Conservation (phyloP, 148 eudicot genomes). For the Chenopodium album region DNA sequence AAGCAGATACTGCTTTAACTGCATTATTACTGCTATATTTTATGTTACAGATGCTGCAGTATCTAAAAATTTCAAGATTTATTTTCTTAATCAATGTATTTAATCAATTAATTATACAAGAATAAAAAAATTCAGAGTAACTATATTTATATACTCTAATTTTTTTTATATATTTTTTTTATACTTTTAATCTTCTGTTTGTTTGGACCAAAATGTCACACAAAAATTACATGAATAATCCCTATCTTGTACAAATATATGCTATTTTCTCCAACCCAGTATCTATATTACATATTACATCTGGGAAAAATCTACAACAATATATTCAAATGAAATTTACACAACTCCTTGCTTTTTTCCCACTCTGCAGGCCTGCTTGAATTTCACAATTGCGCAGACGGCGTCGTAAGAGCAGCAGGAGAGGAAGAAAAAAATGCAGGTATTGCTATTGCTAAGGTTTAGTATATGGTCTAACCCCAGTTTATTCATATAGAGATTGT, state of each 20-base stretch:
- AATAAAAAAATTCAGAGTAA: constrained; percentile 14
- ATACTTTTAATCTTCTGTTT: not conserved
- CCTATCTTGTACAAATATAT: constrained; percentile 45
- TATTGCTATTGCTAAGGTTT: constrained; percentile 29
- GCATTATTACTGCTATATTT: not conserved
- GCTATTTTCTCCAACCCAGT: constrained; percentile 33
- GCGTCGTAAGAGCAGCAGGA: constrained; percentile 27
- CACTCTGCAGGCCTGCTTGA: constrained; percentile 25
- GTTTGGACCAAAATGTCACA: constrained; percentile 32
- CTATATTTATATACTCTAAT: constrained; percentile 8
- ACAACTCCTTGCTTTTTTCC: constrained; percentile 23
- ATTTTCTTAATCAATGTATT: not conserved
- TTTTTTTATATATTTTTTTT: constrained; percentile 6
- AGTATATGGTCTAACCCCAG: constrained; percentile 23
- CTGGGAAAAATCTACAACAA: constrained; percentile 41
- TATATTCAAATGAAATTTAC: constrained; percentile 34
- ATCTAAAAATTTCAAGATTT: not conserved
- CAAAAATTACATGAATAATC: constrained; percentile 40
- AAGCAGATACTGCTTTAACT: not conserved
- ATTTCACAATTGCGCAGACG: constrained; percentile 18
- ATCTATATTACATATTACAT: constrained; percentile 37
- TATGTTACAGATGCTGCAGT: not conserved
- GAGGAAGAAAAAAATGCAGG: constrained; percentile 30
- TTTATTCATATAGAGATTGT: constrained; percentile 15
- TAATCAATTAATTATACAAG: constrained; percentile 17